Base-by-base conservation (phyloP, 805 yeast genomes). In the Metschnikowia koreensis region DNA sequence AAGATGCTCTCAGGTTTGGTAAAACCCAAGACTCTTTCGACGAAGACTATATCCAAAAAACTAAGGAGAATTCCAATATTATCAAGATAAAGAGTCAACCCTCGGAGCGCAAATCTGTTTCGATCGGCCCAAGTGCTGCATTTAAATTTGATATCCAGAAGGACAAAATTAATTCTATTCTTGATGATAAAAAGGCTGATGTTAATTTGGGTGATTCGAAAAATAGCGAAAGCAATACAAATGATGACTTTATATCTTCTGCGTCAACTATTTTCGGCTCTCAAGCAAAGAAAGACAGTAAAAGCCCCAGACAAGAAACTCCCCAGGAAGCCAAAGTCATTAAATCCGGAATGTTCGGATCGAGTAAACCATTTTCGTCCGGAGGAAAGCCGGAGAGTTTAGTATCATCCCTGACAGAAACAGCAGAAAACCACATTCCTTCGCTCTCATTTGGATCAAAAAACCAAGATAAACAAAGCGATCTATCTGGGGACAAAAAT, bases 61-160 rank as follows among this genome's bases (percentile, higher is more conserved):
- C 65, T 5, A 64, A 68, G 37, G 65, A 62, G 26, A 36, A 65
- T 6, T 61, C 73, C 1, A 62, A 63, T 48, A 52, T 67, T 10
- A 68, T 72, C 41, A 70, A 69, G 50, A 51, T 73, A 12, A 73
- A 70, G 43, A 69, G 65, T 22, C 48, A 38, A 31, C 17, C 50
- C 2, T 29, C n/a, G 22, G 47, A 41, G 2, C 34, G 44, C 6
- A 45, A 53, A 28, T 39, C 43, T 12, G 13, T 31, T 9, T 22
- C 50, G 7, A 41, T 47, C 28, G 63, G 63, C 22, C 77, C 77
- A 31, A 70, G 75, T 41, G 61, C 68, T 2, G 77, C 75, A 1
- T 73, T 73, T 60, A 62, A 69, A 37, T 73, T 73, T 50, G 61
- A 65, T 4, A 65, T 71, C 16, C 68, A 68, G 42, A 64, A 66